A percentile compares a stretch with the other conserved stretches of the same genome.
Conservation (phyloP, 345 rosid genomes). For the Pugionium cornutum region DNA sequence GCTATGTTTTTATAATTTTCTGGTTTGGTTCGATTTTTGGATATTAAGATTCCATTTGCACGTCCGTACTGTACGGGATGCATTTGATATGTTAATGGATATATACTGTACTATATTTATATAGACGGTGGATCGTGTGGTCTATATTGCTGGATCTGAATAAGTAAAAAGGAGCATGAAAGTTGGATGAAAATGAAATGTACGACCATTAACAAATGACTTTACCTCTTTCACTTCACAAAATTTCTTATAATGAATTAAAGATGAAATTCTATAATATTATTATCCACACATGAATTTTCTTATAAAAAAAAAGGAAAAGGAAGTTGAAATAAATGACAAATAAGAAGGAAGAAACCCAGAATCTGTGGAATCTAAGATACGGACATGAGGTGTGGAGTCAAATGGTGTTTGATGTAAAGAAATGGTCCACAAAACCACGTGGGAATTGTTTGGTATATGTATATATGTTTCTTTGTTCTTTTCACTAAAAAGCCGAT, state of each 20-base stretch:
- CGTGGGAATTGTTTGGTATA: slow-evolving; percentile 28
- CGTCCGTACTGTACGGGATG: slow-evolving; percentile 19
- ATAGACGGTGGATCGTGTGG: slow-evolving; percentile 11
- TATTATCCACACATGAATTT: slow-evolving; percentile 7
- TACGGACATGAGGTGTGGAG: background rate
- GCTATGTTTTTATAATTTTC: background rate
- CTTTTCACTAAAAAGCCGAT: slow-evolving; percentile 21
- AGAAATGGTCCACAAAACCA: slow-evolving; percentile 37
- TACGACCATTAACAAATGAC: slow-evolving; percentile 29
- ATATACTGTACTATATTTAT: background rate
- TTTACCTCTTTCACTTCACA: slow-evolving; percentile 35
- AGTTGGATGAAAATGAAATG: slow-evolving; percentile 38
- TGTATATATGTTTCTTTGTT: slow-evolving; percentile 10
- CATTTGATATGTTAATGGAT: too few species aligned
- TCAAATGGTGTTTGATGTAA: background rate
- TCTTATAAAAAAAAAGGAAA: background rate
- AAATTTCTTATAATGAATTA: background rate
- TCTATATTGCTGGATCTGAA: slow-evolving; percentile 15
- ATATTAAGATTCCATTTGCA: background rate
- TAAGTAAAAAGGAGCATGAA: slow-evolving; percentile 8
- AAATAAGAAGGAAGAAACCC: slow-evolving; percentile 7
- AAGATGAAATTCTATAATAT: background rate
- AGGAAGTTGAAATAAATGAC: background rate
- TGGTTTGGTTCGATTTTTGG: background rate
- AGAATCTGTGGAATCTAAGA: slow-evolving; percentile 16